Evolutionary conservation across 805 yeast species (phyloP).

Genomic region (Starmerella geochares): DNA sequence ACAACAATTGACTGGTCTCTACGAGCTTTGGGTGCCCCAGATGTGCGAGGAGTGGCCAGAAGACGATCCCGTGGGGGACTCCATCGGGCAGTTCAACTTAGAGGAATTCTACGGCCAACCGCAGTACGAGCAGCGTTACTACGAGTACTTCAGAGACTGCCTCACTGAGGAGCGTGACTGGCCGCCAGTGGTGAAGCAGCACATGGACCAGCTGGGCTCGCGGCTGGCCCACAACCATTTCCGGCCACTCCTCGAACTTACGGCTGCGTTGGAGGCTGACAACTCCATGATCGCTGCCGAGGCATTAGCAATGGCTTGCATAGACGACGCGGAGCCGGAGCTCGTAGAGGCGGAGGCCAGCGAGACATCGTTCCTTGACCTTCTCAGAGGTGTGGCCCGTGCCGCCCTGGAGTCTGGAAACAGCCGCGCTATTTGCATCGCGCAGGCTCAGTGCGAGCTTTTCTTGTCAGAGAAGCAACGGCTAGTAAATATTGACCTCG

Average conservation of each 20-base stretch:
- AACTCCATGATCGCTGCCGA: conserved; percentile 31
- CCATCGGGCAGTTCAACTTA: conserved; percentile 30
- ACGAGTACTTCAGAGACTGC: conserved; percentile 34
- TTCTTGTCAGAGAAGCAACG: conserved; percentile 8
- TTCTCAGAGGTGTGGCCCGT: not conserved
- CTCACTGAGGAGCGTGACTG: conserved; percentile 32
- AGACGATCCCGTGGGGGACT: conserved; percentile 34
- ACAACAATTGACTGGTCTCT: conserved; percentile 26
- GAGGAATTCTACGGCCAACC: conserved; percentile 28
- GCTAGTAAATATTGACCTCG: not conserved
- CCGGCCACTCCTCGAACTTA: conserved; percentile 32
- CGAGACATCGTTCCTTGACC: not conserved
- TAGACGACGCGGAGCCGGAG: conserved; percentile 4
- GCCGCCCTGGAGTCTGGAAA: conserved; percentile 9
- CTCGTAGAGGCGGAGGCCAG: not conserved
- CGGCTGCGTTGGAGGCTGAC: conserved; percentile 32
- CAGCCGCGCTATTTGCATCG: conserved; percentile 4
- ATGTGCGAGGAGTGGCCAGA: conserved; percentile 32
- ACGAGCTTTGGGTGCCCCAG: conserved; percentile 26
- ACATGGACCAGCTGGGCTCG: conserved; percentile 20
- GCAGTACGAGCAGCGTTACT: conserved; percentile 31
- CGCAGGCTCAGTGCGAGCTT: conserved; percentile 17
- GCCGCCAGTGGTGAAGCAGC: conserved; percentile 28
- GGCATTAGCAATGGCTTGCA: conserved; percentile 30
- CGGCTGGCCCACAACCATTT: conserved; percentile 26